Conservation (phyloP, 2,329 filamentous ascomycete species). For the Alternaria angustiovoidea region DNA sequence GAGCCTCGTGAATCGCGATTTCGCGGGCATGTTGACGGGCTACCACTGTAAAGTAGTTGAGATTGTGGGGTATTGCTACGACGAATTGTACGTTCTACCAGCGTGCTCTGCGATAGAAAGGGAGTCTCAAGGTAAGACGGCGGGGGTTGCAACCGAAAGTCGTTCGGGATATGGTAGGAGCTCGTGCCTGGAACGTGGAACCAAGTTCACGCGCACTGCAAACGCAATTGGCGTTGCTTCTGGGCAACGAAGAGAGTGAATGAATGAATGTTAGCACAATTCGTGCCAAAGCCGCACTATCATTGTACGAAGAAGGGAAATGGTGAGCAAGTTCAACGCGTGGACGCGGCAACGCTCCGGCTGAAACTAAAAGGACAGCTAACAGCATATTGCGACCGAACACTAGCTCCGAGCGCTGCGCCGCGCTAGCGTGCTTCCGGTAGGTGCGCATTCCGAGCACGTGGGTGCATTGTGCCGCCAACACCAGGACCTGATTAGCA, state of each 20-base stretch:
- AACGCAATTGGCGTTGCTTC: slow-evolving; percentile 22
- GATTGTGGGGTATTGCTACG: not conserved
- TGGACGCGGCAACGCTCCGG: slow-evolving; percentile 35
- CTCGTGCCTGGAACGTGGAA: slow-evolving; percentile 11
- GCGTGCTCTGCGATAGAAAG: slow-evolving; percentile 11
- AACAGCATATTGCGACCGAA: slow-evolving; percentile 25
- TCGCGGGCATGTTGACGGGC: slow-evolving; percentile 73
- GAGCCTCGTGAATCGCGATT: slow-evolving; percentile 93
- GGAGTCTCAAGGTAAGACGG: slow-evolving; percentile 21
- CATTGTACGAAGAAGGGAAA: slow-evolving; percentile 35
- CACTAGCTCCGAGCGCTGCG: slow-evolving; percentile 23
- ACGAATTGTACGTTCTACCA: not conserved
- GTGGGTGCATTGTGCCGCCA: slow-evolving; percentile 16
- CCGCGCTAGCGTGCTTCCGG: slow-evolving; percentile 27
- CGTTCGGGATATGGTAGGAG: slow-evolving; percentile 13
- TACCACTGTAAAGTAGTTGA: slow-evolving; percentile 21
- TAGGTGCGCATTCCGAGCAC: slow-evolving; percentile 20
- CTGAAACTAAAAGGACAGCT: slow-evolving; percentile 45
- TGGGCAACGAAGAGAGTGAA: slow-evolving; percentile 11
- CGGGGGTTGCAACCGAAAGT: slow-evolving; percentile 17
- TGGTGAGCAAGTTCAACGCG: slow-evolving; percentile 27
- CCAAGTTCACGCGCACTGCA: slow-evolving; percentile 16
- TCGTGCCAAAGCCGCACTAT: slow-evolving; percentile 31
- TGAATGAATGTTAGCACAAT: slow-evolving; percentile 32
- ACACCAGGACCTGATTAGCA: not conserved